A percentile compares a stretch with the other conserved stretches of the same genome.
Evolutionary conservation across 192 early-diverging fungal species (phyloP).

Genomic region (Haplosporangium gracile): DNA sequence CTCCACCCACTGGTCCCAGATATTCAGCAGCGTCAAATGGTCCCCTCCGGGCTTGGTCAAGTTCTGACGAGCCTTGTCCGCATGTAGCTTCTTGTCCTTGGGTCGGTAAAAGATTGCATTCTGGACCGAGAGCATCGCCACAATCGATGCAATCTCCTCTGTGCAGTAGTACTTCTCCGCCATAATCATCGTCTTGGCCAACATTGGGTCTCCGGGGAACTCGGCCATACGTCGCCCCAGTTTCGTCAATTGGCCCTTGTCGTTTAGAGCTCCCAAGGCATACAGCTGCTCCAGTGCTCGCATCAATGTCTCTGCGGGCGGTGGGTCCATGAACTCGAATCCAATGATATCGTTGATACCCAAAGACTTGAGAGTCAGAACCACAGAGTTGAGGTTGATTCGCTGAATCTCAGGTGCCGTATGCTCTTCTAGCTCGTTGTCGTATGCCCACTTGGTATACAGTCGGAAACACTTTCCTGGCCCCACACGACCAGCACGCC

Average conservation of each 20-base stretch:
- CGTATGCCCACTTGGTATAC: conserved; percentile 92
- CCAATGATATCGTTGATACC: conserved; percentile 97
- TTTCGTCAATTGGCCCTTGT: conserved; percentile 94
- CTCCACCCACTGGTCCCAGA: conserved; percentile 94
- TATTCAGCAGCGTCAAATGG: conserved; percentile 89
- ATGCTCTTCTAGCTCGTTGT: conserved; percentile 95
- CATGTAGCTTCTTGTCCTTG: conserved; percentile 93
- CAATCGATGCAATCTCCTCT: conserved; percentile 93
- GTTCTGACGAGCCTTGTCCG: conserved; percentile 93
- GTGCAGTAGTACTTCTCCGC: conserved; percentile 95
- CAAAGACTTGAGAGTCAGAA: conserved; percentile 91
- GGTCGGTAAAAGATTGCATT: conserved; percentile 85
- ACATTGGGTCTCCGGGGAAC: conserved; percentile 96
- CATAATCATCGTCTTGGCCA: conserved; percentile 92
- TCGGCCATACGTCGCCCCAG: conserved; percentile 98
- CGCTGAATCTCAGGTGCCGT: conserved; percentile 97
- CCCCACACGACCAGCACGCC: conserved; percentile 95
- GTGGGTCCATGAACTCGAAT: conserved; percentile 99
- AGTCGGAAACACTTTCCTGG: conserved; percentile 98
- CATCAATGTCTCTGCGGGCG: conserved; percentile 91
- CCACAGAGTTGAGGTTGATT: conserved; percentile 92
- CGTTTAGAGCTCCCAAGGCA: conserved; percentile 93
- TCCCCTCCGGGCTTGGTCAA: conserved; percentile 95
- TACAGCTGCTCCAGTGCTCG: conserved; percentile 93
- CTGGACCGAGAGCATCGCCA: conserved; percentile 92